Evolutionary conservation across 2,329 filamentous ascomycete species (phyloP), one percentile per base, ranked within the genome.

Genomic region (Fusarium keratoplasticum): DNA sequence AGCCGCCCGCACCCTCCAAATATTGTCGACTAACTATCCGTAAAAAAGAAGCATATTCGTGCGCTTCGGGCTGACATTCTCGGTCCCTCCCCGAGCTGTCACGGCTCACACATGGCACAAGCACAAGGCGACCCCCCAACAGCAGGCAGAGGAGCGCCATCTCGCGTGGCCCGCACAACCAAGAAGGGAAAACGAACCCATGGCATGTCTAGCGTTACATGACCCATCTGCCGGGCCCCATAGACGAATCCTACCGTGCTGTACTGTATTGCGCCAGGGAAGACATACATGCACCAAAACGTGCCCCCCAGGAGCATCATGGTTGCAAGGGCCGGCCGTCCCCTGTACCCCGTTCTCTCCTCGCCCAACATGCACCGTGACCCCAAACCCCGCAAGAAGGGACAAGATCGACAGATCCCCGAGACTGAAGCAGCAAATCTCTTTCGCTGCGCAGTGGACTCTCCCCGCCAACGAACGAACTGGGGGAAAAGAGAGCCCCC

Each of bases 151-250:
- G 20, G 71, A 74, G 73, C 75, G 73, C 71, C 73, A 78, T 78
- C 76, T 77, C 77, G 76, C 76, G 77, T 78, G 77, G 76, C 72
- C 69, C 74, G 72, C 75, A 72, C 74, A 59, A 78, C 61, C 44
- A 61, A 35, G 66, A 72, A 55, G 47, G 20, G 31, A 22, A 38
- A 55, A 31, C 47, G 47, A 64, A 69, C 59, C 66, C 42, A 44
- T 57, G 50, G 60, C 44, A 68, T 71, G 71, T 68, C 64, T 66
- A 63, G 66, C 63, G 76, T 78, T 76, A 78, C 76, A 78, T 78
- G 42, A 63, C 68, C 71, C 68, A 74, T 74, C 68, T 74, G 69
- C 73, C 73, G 70, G 67, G 70, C 64, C 66, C 61, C 68, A 71
- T 71, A 57, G 29, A 64, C 64, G 58, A 57, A 36, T 57, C 64